Evolutionary conservation across 257 asterid genomes (phyloP), one percentile per base, ranked within the genome.

Genomic region (Plantago major): DNA sequence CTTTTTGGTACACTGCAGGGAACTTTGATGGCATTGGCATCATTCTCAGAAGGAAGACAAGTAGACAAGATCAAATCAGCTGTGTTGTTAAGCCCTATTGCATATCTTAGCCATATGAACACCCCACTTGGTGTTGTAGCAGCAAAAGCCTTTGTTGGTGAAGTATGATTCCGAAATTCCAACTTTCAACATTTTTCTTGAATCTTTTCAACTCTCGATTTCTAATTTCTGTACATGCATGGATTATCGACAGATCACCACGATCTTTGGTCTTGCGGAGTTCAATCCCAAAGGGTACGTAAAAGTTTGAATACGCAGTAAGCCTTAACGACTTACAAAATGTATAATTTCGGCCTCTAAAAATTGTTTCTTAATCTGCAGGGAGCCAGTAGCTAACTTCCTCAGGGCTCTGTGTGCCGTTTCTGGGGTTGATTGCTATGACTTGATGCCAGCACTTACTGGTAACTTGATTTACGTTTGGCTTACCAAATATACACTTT

Each of bases 51-150:
- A 65, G 92, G 98, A 63, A 82, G 58, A 66, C 78, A 74, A 28
- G 13, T 77, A 4, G 94, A 88, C 58, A 88, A 81, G 85, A 82
- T 91, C 11, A 81, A 58, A 77, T 91, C 98, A 2, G 98, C 98
- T 22, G 85, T 68, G 7, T 58, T 91, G 76, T 56, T 91, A 11
- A 75, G 94, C 79, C 98, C 98, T 26, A 70, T 88, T 52, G 98
- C 98, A 9, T 91, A 84, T 52, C 75, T 91, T 19, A 88, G 82
- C 69, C 95, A 91, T 28, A 88, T 91, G 90, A 79, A 76, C 58
- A 86, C 96, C 37, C 74, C 78, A 11, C 79, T 88, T 16, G 92
- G 88, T 10, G 79, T 73, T 50, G 63, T 76, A 14, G 72, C 81
- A 9, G 89, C 96, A 55, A 76, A 46, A 71, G 45, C 84, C 64